Evolutionary conservation across 768 basidiomycete species (phyloP).

Genomic region (Xerocomus brunneocitrinus): DNA sequence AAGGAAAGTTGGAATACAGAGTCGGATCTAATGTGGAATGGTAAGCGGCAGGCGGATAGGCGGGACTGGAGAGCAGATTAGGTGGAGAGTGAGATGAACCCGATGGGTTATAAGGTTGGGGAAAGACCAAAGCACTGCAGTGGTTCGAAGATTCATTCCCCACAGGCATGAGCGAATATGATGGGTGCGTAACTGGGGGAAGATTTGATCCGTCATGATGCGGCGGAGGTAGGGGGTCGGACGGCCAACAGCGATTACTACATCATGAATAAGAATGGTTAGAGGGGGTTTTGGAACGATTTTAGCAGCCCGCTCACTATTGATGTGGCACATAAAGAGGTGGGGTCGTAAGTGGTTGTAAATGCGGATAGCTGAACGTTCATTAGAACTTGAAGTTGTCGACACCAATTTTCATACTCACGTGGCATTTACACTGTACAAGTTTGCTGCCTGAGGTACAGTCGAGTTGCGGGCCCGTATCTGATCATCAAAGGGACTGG

Average conservation of each 20-base stretch:
- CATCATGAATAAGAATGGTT: neutral
- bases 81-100: neutral
- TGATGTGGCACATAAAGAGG: neutral
- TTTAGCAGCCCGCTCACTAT: constrained; percentile 8
- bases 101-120: constrained; percentile 7
- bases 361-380: constrained; percentile 4
- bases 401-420: constrained; percentile 3
- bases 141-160: neutral
- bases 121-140: neutral
- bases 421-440: neutral
- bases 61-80: neutral
- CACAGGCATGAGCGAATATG: neutral
- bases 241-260: constrained; percentile 5
- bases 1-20: neutral
- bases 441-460: neutral
- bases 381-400: constrained; percentile 5
- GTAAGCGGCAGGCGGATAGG: neutral
- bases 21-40: neutral
- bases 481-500: constrained; percentile 9
- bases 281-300: neutral
- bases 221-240: neutral
- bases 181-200: neutral
- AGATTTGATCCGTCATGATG: neutral
- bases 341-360: neutral
- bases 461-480: neutral